Evolutionary conservation across 2,329 filamentous ascomycete species (phyloP), one percentile per base, ranked within the genome.

Genomic region (Fusarium nisikadoi): DNA sequence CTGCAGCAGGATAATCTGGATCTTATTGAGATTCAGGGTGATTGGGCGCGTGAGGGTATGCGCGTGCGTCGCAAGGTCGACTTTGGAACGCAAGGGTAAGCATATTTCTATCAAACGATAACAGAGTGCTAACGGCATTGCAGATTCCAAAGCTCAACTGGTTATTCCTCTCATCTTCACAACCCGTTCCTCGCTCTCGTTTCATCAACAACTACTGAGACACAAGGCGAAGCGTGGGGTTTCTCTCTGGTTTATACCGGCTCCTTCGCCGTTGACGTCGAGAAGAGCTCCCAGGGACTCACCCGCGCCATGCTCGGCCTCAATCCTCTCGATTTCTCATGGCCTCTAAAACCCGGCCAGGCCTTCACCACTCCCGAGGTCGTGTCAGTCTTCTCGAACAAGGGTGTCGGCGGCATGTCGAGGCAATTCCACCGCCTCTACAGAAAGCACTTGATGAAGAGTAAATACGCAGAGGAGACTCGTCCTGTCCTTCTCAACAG

Each of bases 211-310:
- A 88, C 90, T 0, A 92, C 89, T 0, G 90, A 92, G 71, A 84
- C 85, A 0, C 83, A 85, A 6, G 90, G 90, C 4, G 85, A 91
- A 46, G 89, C 87, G 12, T 92, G 88, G 84, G 90, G 89, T 0
- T 91, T 92, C 76, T 90, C 88, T 2, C 82, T 92, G 1, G 83
- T 92, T 17, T 92, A 91, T 77, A 89, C 89, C 0, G 90, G 90
- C 5, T 91, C 89, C 2, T 91, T 91, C 69, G 81, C 85, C 4
- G 88, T 86, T 1, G 85, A 89, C 8, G 85, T 91, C 0, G 89
- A 92, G 75, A 88, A 88, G 58, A 86, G 87, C 65, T 90, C 90
- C 0, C 88, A 91, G 33, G 89, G 90, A 0, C 84, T 89, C 56
- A 88, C 89, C 0, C 87, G 90, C 8, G 87, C 89, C 6, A 78